These are phyloP conservation scores for Ascochyta rabiei DNA, from an alignment of 2,329 filamentous ascomycete species.

Conservation along the genomic window DNA sequence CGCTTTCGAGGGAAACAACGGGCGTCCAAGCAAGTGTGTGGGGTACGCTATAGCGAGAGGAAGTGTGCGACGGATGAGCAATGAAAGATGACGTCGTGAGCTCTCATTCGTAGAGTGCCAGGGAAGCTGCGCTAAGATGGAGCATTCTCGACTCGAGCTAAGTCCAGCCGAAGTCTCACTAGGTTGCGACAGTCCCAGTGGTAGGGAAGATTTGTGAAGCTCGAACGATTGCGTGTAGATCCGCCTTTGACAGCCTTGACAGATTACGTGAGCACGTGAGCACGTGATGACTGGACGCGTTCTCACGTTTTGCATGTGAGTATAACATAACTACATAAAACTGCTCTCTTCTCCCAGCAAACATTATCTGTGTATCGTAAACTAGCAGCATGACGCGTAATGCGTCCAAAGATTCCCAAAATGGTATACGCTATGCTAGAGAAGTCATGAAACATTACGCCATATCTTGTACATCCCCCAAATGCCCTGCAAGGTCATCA, in stretches of 20 bases:
- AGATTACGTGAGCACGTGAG: slow-evolving; percentile 17
- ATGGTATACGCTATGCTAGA: slow-evolving; percentile 50
- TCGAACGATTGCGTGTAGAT: slow-evolving; percentile 10
- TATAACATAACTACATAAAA: slow-evolving; percentile 6
- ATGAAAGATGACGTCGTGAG: slow-evolving; percentile 13
- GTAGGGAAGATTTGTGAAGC: slow-evolving; percentile 13
- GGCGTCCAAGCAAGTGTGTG: neutral
- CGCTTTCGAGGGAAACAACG: neutral
- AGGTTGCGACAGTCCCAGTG: neutral
- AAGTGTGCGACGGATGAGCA: slow-evolving; percentile 2
- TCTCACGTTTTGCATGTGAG: slow-evolving; percentile 29
- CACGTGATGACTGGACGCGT: slow-evolving; percentile 31
- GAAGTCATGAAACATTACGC: slow-evolving; percentile 47
- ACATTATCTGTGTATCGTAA: slow-evolving; percentile 45
- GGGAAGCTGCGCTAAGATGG: neutral
- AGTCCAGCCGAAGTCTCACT: slow-evolving; percentile 3
- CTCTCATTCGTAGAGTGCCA: neutral
- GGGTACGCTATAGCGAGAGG: neutral
- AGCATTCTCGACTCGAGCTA: neutral
- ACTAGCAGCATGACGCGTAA: slow-evolving; percentile 36
- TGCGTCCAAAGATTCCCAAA: slow-evolving; percentile 38
- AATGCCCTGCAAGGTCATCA: slow-evolving; percentile 23
- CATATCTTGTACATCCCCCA: slow-evolving; percentile 29
- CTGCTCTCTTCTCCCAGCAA: slow-evolving; percentile 19
- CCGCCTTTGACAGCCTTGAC: neutral